Conservation (phyloP, 345 rosid genomes). For the Arabidopsis arenosa region DNA sequence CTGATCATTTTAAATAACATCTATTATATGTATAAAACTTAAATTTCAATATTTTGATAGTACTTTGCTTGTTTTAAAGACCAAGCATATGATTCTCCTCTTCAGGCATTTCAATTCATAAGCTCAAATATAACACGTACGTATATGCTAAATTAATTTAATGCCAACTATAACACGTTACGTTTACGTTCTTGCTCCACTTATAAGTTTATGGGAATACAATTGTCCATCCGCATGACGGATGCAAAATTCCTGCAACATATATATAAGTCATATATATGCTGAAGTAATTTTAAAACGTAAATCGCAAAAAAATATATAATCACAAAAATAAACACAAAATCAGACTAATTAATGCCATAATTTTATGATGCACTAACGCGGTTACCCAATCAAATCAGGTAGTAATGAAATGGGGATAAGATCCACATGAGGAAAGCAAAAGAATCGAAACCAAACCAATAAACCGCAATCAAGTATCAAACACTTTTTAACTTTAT, state of each 20-base stretch:
- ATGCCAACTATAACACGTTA: too few species aligned
- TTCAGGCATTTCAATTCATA: background rate
- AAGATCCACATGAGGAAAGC: background rate
- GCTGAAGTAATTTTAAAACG: too few species aligned
- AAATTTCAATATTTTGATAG: background rate
- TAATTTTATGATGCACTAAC: background rate
- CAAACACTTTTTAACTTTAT: conserved; percentile 36
- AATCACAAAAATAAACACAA: too few species aligned
- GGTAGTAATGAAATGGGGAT: too few species aligned
- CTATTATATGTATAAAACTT: background rate
- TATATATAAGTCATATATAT: too few species aligned
- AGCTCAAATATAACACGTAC: background rate
- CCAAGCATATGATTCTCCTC: conserved; percentile 30
- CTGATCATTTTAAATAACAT: background rate
- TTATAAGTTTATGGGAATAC: too few species aligned
- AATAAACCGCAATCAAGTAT: conserved; percentile 30
- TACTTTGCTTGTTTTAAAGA: conserved; percentile 32
- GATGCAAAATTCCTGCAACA: too few species aligned
- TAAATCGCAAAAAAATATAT: too few species aligned
- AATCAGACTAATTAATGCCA: too few species aligned
- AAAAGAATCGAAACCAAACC: conserved; percentile 38
- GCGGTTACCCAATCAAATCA: conserved; percentile 26
- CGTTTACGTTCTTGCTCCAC: too few species aligned
- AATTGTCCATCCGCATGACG: too few species aligned
- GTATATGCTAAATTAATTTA: too few species aligned